Conservation (phyloP, 352 stramenopile genomes). For the Elongisporangium prolatum region DNA sequence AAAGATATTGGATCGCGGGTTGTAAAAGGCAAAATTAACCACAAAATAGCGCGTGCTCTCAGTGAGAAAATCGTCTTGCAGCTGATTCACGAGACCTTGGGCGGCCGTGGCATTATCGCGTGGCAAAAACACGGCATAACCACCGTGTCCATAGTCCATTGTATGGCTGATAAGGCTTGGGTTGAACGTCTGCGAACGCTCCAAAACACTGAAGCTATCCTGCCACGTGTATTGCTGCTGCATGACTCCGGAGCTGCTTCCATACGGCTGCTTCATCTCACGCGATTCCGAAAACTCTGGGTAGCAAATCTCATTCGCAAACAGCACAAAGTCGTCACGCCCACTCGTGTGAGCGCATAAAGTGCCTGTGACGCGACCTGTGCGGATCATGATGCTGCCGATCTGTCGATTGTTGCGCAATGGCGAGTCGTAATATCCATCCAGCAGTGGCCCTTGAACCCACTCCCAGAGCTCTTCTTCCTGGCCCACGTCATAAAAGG, state of each 20-base stretch:
- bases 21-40: slow-evolving; percentile 66
- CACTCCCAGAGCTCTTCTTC: slow-evolving; percentile 77
- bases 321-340: slow-evolving; percentile 61
- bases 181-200: slow-evolving; percentile 68
- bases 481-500: slow-evolving; percentile 55
- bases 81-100: slow-evolving; percentile 28
- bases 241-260: slow-evolving; percentile 14
- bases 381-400: slow-evolving; percentile 59
- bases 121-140: slow-evolving; percentile 65
- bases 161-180: slow-evolving; percentile 56
- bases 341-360: slow-evolving; percentile 41
- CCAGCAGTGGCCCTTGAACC: slow-evolving; percentile 53
- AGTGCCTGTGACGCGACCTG: slow-evolving; percentile 45
- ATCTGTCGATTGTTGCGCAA: slow-evolving; percentile 60
- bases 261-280: slow-evolving; percentile 50
- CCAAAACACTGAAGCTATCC: slow-evolving; percentile 26
- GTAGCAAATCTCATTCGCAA: slow-evolving; percentile 65
- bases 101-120: slow-evolving; percentile 63
- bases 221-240: slow-evolving; percentile 42
- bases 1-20: slow-evolving; percentile 74
- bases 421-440: slow-evolving; percentile 62
- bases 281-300: slow-evolving; percentile 39
- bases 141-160: slow-evolving; percentile 72
- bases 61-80: slow-evolving; percentile 58
- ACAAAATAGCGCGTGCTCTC: slow-evolving; percentile 61